Evolutionary conservation across 139 green algal genomes (phyloP).

Genomic region (Marvania coccoides): DNA sequence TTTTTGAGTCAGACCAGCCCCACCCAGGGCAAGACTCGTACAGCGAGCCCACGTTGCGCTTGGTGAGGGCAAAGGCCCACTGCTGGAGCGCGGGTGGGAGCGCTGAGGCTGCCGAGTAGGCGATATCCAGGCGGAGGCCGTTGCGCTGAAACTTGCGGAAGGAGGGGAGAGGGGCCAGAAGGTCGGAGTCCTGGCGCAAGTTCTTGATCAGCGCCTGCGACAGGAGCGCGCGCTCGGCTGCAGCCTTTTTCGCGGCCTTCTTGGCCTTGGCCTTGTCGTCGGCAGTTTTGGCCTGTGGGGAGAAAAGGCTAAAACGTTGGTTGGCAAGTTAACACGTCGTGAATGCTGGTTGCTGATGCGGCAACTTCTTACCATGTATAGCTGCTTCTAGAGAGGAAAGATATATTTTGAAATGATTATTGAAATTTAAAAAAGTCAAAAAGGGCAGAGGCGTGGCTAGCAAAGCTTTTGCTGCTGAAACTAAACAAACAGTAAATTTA

Average conservation of each 20-base stretch:
- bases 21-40: constrained; percentile 30
- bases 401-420: no score
- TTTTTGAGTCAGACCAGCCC: constrained; percentile 31
- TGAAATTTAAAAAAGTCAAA: no score
- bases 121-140: not conserved
- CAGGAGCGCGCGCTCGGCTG: not conserved
- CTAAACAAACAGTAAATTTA: no score
- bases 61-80: not conserved
- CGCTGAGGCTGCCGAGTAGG: not conserved
- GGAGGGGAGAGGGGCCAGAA: not conserved
- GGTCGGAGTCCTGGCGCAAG: not conserved
- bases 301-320: no score
- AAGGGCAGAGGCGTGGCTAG: no score
- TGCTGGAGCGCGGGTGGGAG: not conserved
- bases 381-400: no score
- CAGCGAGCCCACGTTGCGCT: constrained; percentile 3
- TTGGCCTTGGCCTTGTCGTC: not conserved
- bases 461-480: no score
- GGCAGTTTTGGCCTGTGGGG: not conserved
- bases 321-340: no score
- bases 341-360: no score
- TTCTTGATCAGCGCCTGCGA: not conserved
- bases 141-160: not conserved
- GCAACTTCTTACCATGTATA: no score
- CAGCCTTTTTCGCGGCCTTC: not conserved